Evolutionary conservation across 352 stramenopile species (phyloP), one percentile per base, ranked within the genome.

Genomic region (Aphanomyces euteiches): DNA sequence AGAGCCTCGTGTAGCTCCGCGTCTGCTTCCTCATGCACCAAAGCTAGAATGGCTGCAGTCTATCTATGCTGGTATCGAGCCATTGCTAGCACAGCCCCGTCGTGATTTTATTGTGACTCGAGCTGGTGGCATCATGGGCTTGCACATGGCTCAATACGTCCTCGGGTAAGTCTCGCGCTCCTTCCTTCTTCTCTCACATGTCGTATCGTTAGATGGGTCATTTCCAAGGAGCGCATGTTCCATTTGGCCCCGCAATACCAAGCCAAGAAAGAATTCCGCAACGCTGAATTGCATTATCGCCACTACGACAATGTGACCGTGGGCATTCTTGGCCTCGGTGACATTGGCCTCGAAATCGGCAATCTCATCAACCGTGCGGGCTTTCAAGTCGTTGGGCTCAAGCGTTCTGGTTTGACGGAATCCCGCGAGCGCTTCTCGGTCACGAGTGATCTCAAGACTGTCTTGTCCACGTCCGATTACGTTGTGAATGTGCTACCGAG

Each of bases 401-500:
- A 92, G 70, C 80, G 82, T n/a, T 75, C 72, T 28, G 8, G 67
- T 4, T 63, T 72, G 7, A 67, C 74, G 34, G 73, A 73, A 6
- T 17, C 57, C 10, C 66, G 73, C 10, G 77, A 77, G 56, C 77
- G 76, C 41, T 72, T 89, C 43, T 56, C 63, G 15, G 74, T 88
- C 34, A 85, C 76, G 13, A 82, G 77, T 56, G 76, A 85, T 50
- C 58, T 90, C 2, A 64, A 79, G 28, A 69, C 87, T 38, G 71
- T 90, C 60, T 72, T 90, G 3, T 59, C 72, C 34, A 72, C 77
- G 58, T 78, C 77, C 53, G 90, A 97, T 78, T 93, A 90, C 67
- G 60, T 96, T 38, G 77, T 97, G 47, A 92, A 83, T 63, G 83
- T 95, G 7, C 74, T 97, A 28, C 88, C 88, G 10, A 95, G 85